Percentiles rank a stretch among this genome's conserved stretches.
Evolutionary conservation across 2,329 filamentous ascomycete species (phyloP).

Genomic region (Botrytis elliptica): DNA sequence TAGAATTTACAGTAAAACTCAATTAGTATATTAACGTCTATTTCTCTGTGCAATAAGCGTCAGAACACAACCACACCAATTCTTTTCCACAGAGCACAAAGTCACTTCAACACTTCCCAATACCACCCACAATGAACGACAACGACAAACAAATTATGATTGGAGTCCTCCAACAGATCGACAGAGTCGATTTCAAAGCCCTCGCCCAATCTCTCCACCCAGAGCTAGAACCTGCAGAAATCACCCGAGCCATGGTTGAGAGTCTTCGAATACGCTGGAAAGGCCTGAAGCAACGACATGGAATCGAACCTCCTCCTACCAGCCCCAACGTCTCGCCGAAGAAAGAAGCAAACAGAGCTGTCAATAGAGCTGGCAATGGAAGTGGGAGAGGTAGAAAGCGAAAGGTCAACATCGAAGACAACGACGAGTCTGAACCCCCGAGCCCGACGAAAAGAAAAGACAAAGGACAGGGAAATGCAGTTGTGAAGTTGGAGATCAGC

Average conservation of each 20-base stretch:
- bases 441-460: conserved; percentile 8
- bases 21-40: not conserved
- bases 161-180: not conserved
- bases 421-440: not conserved
- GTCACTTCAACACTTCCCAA: no score
- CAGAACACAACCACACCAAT: not conserved
- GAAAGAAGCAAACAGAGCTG: not conserved
- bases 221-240: not conserved
- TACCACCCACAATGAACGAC: not conserved
- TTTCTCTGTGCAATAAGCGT: not conserved
- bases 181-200: not conserved
- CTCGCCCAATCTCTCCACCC: not conserved
- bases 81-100: no score
- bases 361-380: no score
- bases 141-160: conserved; percentile 1
- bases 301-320: not conserved
- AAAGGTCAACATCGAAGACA: not conserved
- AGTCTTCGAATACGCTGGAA: not conserved
- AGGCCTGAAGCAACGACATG: not conserved
- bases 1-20: not conserved
- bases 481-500: not conserved
- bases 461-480: not conserved
- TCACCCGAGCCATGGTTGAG: not conserved
- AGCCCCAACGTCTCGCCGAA: not conserved
- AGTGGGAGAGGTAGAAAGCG: not conserved